Evolutionary conservation across 176 grass and related monocot species (phyloP), one percentile per base, ranked within the genome.

Genomic region (Avena sativa): DNA sequence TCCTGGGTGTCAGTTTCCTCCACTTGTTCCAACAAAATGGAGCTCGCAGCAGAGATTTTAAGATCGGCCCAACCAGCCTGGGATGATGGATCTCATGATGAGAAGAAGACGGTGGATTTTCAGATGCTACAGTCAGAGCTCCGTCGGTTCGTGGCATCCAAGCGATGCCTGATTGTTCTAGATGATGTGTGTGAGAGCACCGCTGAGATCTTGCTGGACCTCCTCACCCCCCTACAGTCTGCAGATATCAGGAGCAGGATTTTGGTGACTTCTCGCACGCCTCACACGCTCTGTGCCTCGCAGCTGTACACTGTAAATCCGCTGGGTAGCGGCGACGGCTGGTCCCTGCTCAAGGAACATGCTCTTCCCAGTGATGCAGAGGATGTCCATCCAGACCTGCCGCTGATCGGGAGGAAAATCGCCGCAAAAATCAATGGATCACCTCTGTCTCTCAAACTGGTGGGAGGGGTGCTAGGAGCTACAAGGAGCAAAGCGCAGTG

Each of bases 361-460:
- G 68, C 68, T 46, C 13, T 44, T 71, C 19, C 38, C 9, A 46
- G 19, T 46, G 68, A 71, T 21, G 9, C 2, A 3, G 38, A 46
- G 16, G 38, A 46, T 71, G 36, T 71, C 68, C 68, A 71, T 71
- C 17, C 34, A 71, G 38, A 71, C 46, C 68, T 71, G 68, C 9
- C 11, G 68, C 38, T 44, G 8, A 71, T 71, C 36, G 38, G 38
- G 19, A 71, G 40, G 17, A 9, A 71, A 46, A 71, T 85, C 8
- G 40, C 44, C 46, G 21, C 13, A 16, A 85, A 63, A 43, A 71
- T 49, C 16, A 48, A 85, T 1, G 83, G 83, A 13, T 76, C 57
- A 50, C 83, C 83, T 28, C 53, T 85, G 71, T 58, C 58, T 62
- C 8, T 23, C 13, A 85, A 85, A 36, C 19, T 57, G 21, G 21